Evolutionary conservation across 78 protist genomes (phyloP).

Genomic region (Pelomyxa schiedti): DNA sequence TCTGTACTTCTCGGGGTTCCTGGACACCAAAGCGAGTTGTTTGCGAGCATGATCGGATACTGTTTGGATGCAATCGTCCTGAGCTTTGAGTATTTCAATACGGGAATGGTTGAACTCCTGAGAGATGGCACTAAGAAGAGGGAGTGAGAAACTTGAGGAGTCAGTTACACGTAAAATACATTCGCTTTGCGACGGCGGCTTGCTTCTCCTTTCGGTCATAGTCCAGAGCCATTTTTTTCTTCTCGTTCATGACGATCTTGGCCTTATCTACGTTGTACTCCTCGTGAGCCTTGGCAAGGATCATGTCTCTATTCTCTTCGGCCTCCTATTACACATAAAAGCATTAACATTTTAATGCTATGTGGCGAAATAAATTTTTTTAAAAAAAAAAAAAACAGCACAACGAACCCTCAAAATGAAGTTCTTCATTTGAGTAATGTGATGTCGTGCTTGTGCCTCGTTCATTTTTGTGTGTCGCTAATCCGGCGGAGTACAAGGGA

Average conservation of each 20-base stretch:
- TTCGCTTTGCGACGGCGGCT: constrained; percentile 40
- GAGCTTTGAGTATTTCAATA: constrained; percentile 21
- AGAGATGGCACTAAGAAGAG: constrained; percentile 2
- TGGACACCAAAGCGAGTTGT: neutral
- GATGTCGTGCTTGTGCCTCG: neutral
- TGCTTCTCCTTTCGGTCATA: constrained; percentile 66
- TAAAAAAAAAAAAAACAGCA: too few relatives aligned
- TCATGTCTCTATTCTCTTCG: constrained; percentile 50
- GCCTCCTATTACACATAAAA: constrained; percentile 61
- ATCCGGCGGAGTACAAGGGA: too few relatives aligned
- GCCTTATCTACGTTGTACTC: constrained; percentile 59
- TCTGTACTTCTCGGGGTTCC: constrained; percentile 11
- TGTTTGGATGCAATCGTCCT: constrained; percentile 9
- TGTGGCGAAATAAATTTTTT: too few relatives aligned
- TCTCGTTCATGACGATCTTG: constrained; percentile 45
- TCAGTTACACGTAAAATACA: neutral
- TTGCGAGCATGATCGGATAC: neutral
- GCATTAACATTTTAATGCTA: too few relatives aligned
- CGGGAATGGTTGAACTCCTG: constrained; percentile 21
- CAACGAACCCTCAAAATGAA: constrained; percentile 4
- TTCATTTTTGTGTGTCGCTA: too few relatives aligned
- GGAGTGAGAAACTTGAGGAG: neutral
- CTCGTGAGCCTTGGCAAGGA: constrained; percentile 53
- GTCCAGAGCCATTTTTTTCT: constrained; percentile 20
- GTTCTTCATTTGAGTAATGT: constrained; percentile 8